Percentiles rank a stretch among this genome's conserved stretches.
Evolutionary conservation across 2,329 filamentous ascomycete genomes (phyloP).

Genomic region (Aspergillus ruber): DNA sequence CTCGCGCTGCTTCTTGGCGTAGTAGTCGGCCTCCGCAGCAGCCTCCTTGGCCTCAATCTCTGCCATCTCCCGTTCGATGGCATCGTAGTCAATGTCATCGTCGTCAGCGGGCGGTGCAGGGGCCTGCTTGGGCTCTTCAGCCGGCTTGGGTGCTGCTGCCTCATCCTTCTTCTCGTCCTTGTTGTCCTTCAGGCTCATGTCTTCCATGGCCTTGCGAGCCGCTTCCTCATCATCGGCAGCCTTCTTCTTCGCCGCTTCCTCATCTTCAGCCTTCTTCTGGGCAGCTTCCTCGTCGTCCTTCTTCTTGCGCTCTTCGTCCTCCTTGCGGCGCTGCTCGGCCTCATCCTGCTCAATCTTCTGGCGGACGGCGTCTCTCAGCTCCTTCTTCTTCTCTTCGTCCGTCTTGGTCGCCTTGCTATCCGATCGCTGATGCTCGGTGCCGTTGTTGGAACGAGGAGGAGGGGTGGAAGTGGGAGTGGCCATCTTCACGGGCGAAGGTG

Average conservation of each 20-base stretch:
- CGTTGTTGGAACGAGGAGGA: slow-evolving; percentile 67
- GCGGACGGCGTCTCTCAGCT: slow-evolving; percentile 55
- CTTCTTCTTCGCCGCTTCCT: slow-evolving; percentile 24
- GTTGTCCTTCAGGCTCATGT: slow-evolving; percentile 22
- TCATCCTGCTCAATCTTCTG: slow-evolving; percentile 54
- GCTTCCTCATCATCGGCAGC: slow-evolving; percentile 17
- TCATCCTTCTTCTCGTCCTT: neutral
- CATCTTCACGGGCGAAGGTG: slow-evolving; percentile 51
- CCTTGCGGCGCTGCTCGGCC: slow-evolving; percentile 41
- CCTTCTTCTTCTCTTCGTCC: slow-evolving; percentile 72
- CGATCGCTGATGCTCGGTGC: slow-evolving; percentile 60
- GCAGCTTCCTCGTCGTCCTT: slow-evolving; percentile 25
- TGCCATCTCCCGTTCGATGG: slow-evolving; percentile 42
- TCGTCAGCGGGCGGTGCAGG: slow-evolving; percentile 25
- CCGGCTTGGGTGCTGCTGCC: slow-evolving; percentile 41
- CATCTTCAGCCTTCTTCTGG: slow-evolving; percentile 22
- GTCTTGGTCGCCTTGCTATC: slow-evolving; percentile 69
- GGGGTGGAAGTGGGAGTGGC: slow-evolving; percentile 72
- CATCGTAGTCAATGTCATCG: slow-evolving; percentile 42
- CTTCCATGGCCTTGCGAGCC: slow-evolving; percentile 17
- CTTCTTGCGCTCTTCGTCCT: slow-evolving; percentile 38
- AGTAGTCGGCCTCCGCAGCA: slow-evolving; percentile 40
- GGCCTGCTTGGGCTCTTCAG: slow-evolving; percentile 16
- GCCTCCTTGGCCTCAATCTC: slow-evolving; percentile 43
- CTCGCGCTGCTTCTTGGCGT: slow-evolving; percentile 74